phyloP scores from a whole-genome alignment of 1,284 basidiomycete species.

The Cutaneotrichosporon cavernicola region DNA sequence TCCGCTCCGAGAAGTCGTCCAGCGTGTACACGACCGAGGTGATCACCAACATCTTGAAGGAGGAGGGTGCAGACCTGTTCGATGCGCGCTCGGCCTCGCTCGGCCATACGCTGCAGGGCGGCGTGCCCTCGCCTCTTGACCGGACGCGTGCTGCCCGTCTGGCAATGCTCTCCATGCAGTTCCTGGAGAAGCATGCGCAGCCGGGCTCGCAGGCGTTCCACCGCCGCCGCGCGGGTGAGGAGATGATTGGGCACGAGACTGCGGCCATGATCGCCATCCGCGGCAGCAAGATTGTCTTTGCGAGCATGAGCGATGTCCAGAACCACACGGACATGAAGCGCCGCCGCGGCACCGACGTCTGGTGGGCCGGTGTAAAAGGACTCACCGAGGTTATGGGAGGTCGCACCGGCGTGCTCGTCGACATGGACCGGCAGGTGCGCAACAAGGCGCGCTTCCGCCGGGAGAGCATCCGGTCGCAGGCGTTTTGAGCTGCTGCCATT shows the following conservation, averaged over 20 bases:
- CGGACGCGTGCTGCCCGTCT: constrained; percentile 86
- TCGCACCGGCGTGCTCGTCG: constrained; percentile 40
- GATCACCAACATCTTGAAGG: constrained; percentile 89
- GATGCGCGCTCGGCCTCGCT: constrained; percentile 91
- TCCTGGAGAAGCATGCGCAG: constrained; percentile 78
- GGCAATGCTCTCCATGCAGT: constrained; percentile 87
- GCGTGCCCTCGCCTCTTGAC: constrained; percentile 90
- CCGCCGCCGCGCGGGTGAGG: constrained; percentile 15
- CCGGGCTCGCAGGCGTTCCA: constrained; percentile 40
- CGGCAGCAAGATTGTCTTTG: constrained; percentile 73
- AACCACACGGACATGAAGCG: constrained; percentile 86
- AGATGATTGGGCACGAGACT: constrained; percentile 52
- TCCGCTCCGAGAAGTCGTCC: constrained; percentile 83
- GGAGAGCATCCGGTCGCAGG: neutral
- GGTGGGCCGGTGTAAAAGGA: constrained; percentile 74
- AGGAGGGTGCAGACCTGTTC: constrained; percentile 87
- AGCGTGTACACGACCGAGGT: constrained; percentile 87
- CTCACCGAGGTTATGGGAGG: constrained; percentile 68
- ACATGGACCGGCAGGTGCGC: constrained; percentile 13
- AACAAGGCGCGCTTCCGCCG: constrained; percentile 1
- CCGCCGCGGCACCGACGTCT: constrained; percentile 72
- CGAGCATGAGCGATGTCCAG: constrained; percentile 79
- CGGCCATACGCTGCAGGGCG: constrained; percentile 94
- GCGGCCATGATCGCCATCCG: constrained; percentile 92
- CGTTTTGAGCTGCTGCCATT: neutral